These are phyloP conservation scores for Chlorella vulgaris DNA, from an alignment of 139 green algal species.

Conservation along the genomic window DNA sequence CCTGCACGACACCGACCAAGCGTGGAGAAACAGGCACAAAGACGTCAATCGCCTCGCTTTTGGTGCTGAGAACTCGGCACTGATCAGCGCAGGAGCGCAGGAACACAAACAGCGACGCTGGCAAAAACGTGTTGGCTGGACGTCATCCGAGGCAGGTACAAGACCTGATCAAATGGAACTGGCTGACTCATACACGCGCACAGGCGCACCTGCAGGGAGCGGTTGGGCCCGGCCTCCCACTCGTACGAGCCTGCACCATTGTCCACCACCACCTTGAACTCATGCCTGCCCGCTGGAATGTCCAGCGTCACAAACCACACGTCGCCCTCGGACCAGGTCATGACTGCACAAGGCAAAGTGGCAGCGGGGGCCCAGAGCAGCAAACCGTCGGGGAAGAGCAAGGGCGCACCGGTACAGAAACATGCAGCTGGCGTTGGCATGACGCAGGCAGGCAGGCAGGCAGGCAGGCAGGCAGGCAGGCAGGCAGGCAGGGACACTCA, in stretches of 20 bases:
- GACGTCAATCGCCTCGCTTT: neutral
- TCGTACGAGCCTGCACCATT: neutral
- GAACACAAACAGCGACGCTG: no score
- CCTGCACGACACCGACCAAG: neutral
- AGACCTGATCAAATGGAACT: no score
- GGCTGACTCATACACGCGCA: neutral
- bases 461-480: neutral
- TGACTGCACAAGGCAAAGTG: neutral
- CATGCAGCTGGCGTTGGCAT: neutral
- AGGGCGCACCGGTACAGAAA: neutral
- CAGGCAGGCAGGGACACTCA: neutral
- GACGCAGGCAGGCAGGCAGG: neutral
- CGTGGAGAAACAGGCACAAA: neutral
- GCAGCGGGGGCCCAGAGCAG: neutral
- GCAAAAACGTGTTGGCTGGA: no score
- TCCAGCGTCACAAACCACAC: slow-evolving; percentile 14
- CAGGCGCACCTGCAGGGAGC: neutral
- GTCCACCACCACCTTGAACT: slow-evolving; percentile 12
- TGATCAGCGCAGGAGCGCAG: no score
- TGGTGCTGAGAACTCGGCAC: neutral
- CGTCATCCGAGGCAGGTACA: no score
- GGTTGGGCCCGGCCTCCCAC: slow-evolving; percentile 17
- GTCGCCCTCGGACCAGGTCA: slow-evolving; percentile 17
- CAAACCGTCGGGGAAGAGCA: neutral
- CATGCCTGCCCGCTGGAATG: neutral